Evolutionary conservation across 2,329 filamentous ascomycete genomes (phyloP).

Genomic region (Diplodia corticola): DNA sequence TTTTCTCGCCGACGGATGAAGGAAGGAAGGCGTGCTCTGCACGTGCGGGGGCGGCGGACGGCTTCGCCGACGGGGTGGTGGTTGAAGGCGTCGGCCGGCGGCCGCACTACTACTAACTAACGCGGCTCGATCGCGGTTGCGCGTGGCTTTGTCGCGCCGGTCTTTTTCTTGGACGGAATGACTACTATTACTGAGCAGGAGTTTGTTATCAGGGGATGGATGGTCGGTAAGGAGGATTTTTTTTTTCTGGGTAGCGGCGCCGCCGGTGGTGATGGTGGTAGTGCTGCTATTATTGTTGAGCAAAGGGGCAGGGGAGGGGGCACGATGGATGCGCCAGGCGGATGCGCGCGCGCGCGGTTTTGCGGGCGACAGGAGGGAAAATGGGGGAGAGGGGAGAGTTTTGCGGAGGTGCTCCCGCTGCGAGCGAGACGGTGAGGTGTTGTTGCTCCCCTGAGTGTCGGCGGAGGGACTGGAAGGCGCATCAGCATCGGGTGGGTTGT

Average conservation of each 20-base stretch:
- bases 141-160: conserved; percentile 37
- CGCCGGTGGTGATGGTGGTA: background rate
- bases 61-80: conserved; percentile 24
- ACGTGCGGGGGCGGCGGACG: conserved; percentile 36
- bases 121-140: conserved; percentile 32
- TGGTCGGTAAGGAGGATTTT: background rate
- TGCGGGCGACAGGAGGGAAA: conserved; percentile 26
- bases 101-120: conserved; percentile 28
- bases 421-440: conserved; percentile 48
- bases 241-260: background rate
- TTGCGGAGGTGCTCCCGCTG: conserved; percentile 53
- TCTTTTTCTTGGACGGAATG: conserved; percentile 35
- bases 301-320: no score
- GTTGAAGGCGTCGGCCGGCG: conserved; percentile 27
- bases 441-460: conserved; percentile 59
- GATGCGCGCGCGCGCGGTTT: conserved; percentile 21
- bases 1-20: conserved; percentile 26
- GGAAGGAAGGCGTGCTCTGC: conserved; percentile 35
- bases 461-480: conserved; percentile 56
- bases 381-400: conserved; percentile 28
- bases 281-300: no score
- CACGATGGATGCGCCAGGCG: conserved; percentile 9
- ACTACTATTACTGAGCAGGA: no score
- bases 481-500: conserved; percentile 46
- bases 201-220: background rate